A percentile compares a stretch with the other conserved stretches of the same genome.
phyloP scores from a whole-genome alignment of 805 yeast species.

The Candida corydali region DNA sequence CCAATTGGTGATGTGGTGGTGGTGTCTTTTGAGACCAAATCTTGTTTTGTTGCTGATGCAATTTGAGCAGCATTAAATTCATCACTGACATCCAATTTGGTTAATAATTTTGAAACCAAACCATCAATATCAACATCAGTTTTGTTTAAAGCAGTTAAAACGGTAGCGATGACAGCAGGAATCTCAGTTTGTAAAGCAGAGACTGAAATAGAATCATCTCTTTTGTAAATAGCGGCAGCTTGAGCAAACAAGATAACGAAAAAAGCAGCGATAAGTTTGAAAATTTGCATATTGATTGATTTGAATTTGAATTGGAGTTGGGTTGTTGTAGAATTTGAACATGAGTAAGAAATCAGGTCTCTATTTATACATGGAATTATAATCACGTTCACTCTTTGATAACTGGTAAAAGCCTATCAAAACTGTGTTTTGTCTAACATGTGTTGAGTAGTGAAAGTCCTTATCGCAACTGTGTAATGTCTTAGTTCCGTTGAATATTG shows the following conservation, averaged over 20 bases:
- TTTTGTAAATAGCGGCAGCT: neutral
- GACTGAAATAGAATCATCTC: neutral
- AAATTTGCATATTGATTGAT: conserved; percentile 2
- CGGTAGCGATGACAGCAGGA: neutral
- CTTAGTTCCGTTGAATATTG: no score
- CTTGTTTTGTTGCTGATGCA: neutral
- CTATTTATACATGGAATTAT: no score
- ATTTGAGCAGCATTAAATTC: neutral
- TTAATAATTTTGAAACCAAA: neutral
- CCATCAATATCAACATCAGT: neutral
- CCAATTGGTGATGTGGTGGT: neutral
- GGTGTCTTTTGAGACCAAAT: neutral
- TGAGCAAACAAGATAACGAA: conserved; percentile 1
- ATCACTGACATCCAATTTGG: neutral
- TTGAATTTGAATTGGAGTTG: no score
- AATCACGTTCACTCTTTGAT: no score
- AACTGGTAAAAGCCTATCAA: no score
- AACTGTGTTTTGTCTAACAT: no score
- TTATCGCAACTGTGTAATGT: no score
- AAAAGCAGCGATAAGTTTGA: neutral
- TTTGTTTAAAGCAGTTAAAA: neutral
- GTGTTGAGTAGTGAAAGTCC: no score
- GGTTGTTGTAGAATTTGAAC: no score
- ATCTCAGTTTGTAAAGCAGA: neutral
- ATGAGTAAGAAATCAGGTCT: no score